Base-by-base conservation (phyloP, 2,329 filamentous ascomycete species). In the Penicillium digitatum region DNA sequence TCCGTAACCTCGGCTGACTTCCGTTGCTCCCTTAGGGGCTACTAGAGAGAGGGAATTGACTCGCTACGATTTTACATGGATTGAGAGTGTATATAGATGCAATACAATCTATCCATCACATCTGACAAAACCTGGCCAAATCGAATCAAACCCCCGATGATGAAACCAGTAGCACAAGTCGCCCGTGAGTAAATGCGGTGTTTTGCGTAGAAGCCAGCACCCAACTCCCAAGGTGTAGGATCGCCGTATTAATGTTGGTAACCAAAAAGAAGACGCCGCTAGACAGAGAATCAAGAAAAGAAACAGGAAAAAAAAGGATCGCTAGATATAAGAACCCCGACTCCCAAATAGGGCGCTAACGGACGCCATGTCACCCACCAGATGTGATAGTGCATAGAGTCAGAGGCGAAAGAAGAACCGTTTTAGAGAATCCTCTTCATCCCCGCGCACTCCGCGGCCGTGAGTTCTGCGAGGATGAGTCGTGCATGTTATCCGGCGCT, bases 401-500 rank as follows among this genome's bases (percentile, higher is more conserved):
- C 38, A 42, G 20, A 31, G 11, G 32, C 37, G 14, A 42, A 29
- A 29, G 8, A n/a, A 27, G 31, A 32, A 29, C 14, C 57, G 43
- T 39, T 31, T 42, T 16, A 11, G 1, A 3, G 11, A 18, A 31
- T 20, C 6, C 2, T 16, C 7, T 45, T n/a, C 27, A 72, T 31
- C 63, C 66, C 40, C 68, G 65, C 12, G 69, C 53, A 56, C 69
- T 71, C 34, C 68, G 66, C 27, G 68, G 64, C 51, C 66, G 66
- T 26, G 72, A 72, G 24, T 62, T 62, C 29, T 69, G 68, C 31
- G 73, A 74, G 4, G 69, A 71, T 4, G 71, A 72, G 48, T 74
- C 74, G 42, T 67, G 66, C 22, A 76, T 63, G 6, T 62, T 62
- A 59, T 79, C 78, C 7, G 87, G 88, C 31, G 87, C 87, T 58